Evolutionary conservation across 495 filamentous ascomycete genomes (phyloP).

Genomic region (Aspergillus haitiensis): DNA sequence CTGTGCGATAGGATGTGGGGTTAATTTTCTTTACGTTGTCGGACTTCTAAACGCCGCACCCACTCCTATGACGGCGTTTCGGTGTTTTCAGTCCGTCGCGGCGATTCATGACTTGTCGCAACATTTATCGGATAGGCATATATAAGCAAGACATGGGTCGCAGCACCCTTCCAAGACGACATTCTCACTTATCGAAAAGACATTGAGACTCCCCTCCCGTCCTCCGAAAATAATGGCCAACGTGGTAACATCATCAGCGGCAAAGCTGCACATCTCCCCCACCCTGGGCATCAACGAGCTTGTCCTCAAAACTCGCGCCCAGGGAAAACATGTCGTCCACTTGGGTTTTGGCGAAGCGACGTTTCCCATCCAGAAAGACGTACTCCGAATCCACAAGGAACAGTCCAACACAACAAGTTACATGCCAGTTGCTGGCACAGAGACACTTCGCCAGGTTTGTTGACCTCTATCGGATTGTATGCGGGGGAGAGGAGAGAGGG

Average conservation of each 20-base stretch:
- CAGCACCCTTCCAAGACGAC: too few relatives aligned
- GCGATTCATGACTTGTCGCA: too few relatives aligned
- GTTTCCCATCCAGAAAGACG: conserved; percentile 5
- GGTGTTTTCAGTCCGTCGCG: too few relatives aligned
- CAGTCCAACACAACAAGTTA: conserved; percentile 6
- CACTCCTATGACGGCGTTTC: too few relatives aligned
- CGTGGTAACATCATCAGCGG: conserved; percentile 3
- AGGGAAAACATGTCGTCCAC: conserved; percentile 9
- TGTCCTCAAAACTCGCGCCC: conserved; percentile 3
- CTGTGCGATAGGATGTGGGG: too few relatives aligned
- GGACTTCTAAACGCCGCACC: too few relatives aligned
- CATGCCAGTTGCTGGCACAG: conserved; percentile 9
- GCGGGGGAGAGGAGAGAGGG: background rate
- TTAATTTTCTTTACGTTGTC: too few relatives aligned
- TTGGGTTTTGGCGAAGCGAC: conserved; percentile 1
- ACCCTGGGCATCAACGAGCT: conserved; percentile 10
- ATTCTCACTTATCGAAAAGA: too few relatives aligned
- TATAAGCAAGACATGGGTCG: too few relatives aligned
- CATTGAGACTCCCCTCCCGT: too few relatives aligned
- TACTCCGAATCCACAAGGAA: background rate
- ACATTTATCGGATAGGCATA: too few relatives aligned
- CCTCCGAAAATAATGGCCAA: background rate
- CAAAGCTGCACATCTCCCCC: conserved; percentile 8
- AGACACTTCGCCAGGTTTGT: conserved; percentile 1
- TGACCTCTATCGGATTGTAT: background rate